Conservation (phyloP, 805 yeast genomes). For the Wickerhamomyces subpelliculosus region DNA sequence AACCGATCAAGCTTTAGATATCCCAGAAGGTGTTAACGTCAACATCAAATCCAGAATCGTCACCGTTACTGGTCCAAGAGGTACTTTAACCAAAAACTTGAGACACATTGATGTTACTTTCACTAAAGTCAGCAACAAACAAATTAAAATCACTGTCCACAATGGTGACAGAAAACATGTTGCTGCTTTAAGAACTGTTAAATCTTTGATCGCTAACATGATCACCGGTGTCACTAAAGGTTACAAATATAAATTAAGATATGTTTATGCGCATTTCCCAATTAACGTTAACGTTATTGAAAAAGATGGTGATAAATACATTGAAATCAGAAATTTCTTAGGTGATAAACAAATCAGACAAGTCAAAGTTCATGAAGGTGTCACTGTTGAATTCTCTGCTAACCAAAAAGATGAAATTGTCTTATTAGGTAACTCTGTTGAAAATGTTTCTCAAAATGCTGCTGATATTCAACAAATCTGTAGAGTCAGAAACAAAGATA, state of each 20-base stretch:
- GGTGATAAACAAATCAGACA: slow-evolving; percentile 98
- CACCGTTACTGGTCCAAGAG: slow-evolving; percentile 97
- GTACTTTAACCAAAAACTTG: slow-evolving; percentile 82
- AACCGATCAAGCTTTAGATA: slow-evolving; percentile 74
- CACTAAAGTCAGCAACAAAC: slow-evolving; percentile 63
- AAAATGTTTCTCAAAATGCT: slow-evolving; percentile 96
- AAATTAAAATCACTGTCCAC: slow-evolving; percentile 87
- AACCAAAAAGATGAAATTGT: slow-evolving; percentile 91
- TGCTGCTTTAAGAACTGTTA: slow-evolving; percentile 98
- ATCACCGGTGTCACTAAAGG: slow-evolving; percentile 99
- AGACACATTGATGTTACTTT: slow-evolving; percentile 94
- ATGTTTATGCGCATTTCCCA: slow-evolving; percentile 99
- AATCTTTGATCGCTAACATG: slow-evolving; percentile 89
- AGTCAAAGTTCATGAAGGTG: slow-evolving; percentile 85
- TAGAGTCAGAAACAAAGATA: slow-evolving; percentile 99
- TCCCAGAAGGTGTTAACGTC: slow-evolving; percentile 92
- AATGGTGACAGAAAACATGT: slow-evolving; percentile 99
- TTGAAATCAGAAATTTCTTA: slow-evolving; percentile 98
- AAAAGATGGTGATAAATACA: slow-evolving; percentile 62
- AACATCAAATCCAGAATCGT: slow-evolving; percentile 85
- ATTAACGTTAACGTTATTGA: slow-evolving; percentile 92
- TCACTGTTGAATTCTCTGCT: slow-evolving; percentile 71
- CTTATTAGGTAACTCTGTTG: slow-evolving; percentile 91
- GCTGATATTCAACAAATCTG: slow-evolving; percentile 98
- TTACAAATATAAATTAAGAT: slow-evolving; percentile 99